These are phyloP conservation scores for Neurospora sp. DNA, from an alignment of 495 filamentous ascomycete species.

Conservation along the genomic window DNA sequence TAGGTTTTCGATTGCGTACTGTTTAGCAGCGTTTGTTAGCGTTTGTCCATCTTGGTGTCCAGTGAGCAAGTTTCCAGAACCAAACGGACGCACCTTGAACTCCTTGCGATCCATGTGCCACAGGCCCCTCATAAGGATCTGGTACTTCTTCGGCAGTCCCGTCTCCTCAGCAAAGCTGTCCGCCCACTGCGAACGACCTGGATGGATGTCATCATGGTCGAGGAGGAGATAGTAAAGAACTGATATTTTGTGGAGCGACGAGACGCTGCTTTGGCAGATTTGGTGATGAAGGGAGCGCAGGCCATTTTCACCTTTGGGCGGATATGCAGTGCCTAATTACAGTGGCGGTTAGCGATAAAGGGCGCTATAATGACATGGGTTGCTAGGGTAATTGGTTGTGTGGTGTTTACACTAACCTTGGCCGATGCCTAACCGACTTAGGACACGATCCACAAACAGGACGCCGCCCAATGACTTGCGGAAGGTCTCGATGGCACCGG, in stretches of 20 bases:
- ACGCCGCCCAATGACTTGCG: slow-evolving; percentile 53
- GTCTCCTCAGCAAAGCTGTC: slow-evolving; percentile 41
- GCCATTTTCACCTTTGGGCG: slow-evolving; percentile 53
- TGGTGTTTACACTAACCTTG: slow-evolving; percentile 1
- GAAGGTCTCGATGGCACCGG: slow-evolving; percentile 50
- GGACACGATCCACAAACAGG: slow-evolving; percentile 65
- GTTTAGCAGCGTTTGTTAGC: slow-evolving; percentile 3
- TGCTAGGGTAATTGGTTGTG: background rate
- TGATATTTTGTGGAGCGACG: slow-evolving; percentile 64
- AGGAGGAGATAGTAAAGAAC: slow-evolving; percentile 73
- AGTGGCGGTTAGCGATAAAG: background rate
- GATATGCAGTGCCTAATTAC: slow-evolving; percentile 50
- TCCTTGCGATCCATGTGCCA: slow-evolving; percentile 67
- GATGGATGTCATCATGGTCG: slow-evolving; percentile 48
- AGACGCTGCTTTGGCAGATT: slow-evolving; percentile 47
- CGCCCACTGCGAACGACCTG: slow-evolving; percentile 39
- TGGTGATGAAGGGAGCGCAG: slow-evolving; percentile 54
- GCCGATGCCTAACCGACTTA: slow-evolving; percentile 59
- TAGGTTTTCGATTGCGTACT: slow-evolving; percentile 62
- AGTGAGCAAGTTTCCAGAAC: background rate
- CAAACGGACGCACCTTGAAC: slow-evolving; percentile 42
- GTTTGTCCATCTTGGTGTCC: background rate
- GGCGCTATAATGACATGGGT: background rate
- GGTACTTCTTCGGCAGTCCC: slow-evolving; percentile 52
- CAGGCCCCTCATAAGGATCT: slow-evolving; percentile 67